Base-by-base conservation (phyloP, 2,329 filamentous ascomycete genomes). In the Xylariales sp. region DNA sequence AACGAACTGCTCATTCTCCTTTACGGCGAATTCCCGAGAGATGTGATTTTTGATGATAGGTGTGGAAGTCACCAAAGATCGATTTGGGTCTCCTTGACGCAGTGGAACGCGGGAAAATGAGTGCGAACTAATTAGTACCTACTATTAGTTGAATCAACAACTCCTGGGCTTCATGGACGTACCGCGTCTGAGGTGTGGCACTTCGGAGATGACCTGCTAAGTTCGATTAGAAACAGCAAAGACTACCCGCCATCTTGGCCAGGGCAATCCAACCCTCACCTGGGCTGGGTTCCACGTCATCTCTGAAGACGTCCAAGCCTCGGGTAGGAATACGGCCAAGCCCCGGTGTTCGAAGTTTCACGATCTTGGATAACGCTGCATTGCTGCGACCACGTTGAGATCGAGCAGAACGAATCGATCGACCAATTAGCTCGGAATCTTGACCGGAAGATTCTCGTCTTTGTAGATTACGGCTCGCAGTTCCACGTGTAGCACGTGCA, bases 11-110 rank as follows among this genome's bases (percentile, higher is more conserved):
- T 47, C 48, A 45, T 61, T 62, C 43, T 62, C 59, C 34, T 62
- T 61, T 30, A 53, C 53, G 29, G 36, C 38, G 37, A 49, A 54
- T 7, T 43, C 44, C 7, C 42, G 44, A 23, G 52, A 31, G 4
- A 48, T 43, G 7, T 54, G 48, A 41, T 43, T 47, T 24, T 58
- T 61, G 17, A 52, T 38, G 16, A 41, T 40, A n/a, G 49, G 41
- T 7, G 45, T 53, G 3, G 59, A 47, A 15, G 57, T 55, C 8
- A 46, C 43, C 33, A 57, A 54, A 18, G 50, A 50, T 21, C 65
- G 45, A 40, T 62, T 67, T 13, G 65, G 57, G 34, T 66, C 62
- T 8, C 63, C 56, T 23, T 55, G 51, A 41, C 54, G 49, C 16
- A 64, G 48, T 28, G 60, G 60, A 14, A 69, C 52, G 5, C 56